Conservation (phyloP, 2,329 filamentous ascomycete species). For the Colletotrichum lini region DNA sequence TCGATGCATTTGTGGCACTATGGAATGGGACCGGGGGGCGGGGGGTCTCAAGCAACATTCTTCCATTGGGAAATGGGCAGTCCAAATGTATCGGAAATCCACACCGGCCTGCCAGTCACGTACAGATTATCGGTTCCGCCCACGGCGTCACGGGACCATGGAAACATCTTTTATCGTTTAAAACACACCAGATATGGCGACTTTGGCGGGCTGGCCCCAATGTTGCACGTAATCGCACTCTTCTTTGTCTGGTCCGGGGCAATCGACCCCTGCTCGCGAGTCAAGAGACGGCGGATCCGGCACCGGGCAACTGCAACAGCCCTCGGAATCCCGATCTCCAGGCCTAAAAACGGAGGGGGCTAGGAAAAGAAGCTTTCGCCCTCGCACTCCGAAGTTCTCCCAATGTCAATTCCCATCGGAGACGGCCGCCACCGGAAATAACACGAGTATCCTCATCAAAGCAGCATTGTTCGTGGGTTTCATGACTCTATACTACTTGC, state of each 20-base stretch:
- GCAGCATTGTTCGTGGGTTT: slow-evolving; percentile 1
- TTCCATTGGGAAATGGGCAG: slow-evolving; percentile 24
- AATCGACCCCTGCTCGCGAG: slow-evolving; percentile 20
- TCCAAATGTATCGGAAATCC: slow-evolving; percentile 25
- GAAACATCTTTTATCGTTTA: slow-evolving; percentile 25
- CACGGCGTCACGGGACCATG: slow-evolving; percentile 18
- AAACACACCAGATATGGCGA: slow-evolving; percentile 4
- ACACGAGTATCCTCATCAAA: slow-evolving; percentile 8
- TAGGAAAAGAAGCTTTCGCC: slow-evolving; percentile 25
- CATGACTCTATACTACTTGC: background rate
- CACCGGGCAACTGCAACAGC: slow-evolving; percentile 23
- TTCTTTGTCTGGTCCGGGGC: slow-evolving; percentile 29
- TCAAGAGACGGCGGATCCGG: slow-evolving; percentile 42
- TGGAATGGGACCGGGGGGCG: slow-evolving; percentile 2
- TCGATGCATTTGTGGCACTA: slow-evolving; percentile 10
- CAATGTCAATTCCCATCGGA: slow-evolving; percentile 16
- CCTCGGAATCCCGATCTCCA: slow-evolving; percentile 26
- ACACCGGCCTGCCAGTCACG: slow-evolving; percentile 17
- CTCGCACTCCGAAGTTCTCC: background rate
- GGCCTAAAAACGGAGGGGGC: slow-evolving; percentile 19
- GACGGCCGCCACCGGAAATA: slow-evolving; percentile 21
- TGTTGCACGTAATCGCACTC: slow-evolving; percentile 23
- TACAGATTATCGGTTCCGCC: slow-evolving; percentile 22
- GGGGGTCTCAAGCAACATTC: slow-evolving; percentile 35
- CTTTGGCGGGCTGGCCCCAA: background rate